Conservation (phyloP, 169 alveolate species). For the Plasmodium ovale region DNA sequence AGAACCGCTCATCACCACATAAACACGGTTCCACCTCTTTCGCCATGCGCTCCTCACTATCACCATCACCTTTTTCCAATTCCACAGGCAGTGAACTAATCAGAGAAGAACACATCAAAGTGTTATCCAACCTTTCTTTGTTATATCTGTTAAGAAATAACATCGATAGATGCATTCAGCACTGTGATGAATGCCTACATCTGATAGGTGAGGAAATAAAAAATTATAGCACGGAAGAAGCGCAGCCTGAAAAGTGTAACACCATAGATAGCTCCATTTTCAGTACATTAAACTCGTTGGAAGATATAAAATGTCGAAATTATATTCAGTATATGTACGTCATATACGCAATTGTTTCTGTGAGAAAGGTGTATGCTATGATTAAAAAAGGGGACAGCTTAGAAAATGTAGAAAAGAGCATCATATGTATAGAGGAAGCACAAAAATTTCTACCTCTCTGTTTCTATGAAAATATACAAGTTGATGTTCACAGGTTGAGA, state of each 20-base stretch:
- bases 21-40: no score
- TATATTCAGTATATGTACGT: conserved; percentile 50
- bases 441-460: conserved; percentile 16
- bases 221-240: conserved; percentile 23
- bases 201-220: conserved; percentile 55
- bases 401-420: conserved; percentile 14
- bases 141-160: conserved; percentile 37
- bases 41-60: no score
- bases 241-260: neutral
- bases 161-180: conserved; percentile 18
- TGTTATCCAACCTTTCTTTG: conserved; percentile 27
- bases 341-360: conserved; percentile 45
- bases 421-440: conserved; percentile 13
- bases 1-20: no score
- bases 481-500: neutral
- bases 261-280: neutral
- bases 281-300: conserved; percentile 32
- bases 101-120: conserved; percentile 53
- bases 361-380: conserved; percentile 44
- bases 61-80: no score
- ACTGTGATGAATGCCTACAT: conserved; percentile 48
- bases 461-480: conserved; percentile 29
- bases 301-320: conserved; percentile 45
- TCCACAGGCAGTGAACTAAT: conserved; percentile 24
- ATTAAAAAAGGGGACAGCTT: conserved; percentile 9